A percentile compares a stretch with the other conserved stretches of the same genome.
phyloP scores from a whole-genome alignment of 352 stramenopile genomes.

The Thraustotheca clavata region DNA sequence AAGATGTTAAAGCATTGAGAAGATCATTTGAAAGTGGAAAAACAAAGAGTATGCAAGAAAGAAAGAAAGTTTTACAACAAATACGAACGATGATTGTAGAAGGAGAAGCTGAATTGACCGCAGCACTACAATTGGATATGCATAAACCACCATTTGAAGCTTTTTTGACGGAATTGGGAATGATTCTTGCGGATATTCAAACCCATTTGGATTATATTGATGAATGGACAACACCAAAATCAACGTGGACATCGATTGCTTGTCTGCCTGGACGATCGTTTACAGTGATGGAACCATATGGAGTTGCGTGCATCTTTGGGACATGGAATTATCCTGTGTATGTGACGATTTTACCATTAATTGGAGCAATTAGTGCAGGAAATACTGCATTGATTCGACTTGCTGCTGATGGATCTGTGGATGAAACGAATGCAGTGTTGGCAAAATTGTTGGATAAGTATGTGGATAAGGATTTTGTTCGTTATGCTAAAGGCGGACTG shows the following conservation, averaged over 20 bases:
- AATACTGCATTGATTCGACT: slow-evolving; percentile 92
- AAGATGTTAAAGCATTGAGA: slow-evolving; percentile 41
- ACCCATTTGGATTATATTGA: slow-evolving; percentile 66
- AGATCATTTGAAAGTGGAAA: slow-evolving; percentile 37
- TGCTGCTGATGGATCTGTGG: slow-evolving; percentile 78
- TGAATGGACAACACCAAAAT: slow-evolving; percentile 48
- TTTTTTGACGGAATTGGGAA: slow-evolving; percentile 39
- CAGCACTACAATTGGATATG: slow-evolving; percentile 55
- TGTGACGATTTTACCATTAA: slow-evolving; percentile 64
- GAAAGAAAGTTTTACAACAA: slow-evolving; percentile 37
- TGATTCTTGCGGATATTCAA: slow-evolving; percentile 60
- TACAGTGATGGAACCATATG: slow-evolving; percentile 58
- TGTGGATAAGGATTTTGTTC: slow-evolving; percentile 64
- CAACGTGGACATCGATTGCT: slow-evolving; percentile 38
- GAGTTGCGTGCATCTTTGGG: slow-evolving; percentile 83
- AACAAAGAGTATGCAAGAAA: slow-evolving; percentile 34
- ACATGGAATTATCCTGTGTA: slow-evolving; percentile 91
- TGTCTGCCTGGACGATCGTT: slow-evolving; percentile 55
- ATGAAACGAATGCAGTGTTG: slow-evolving; percentile 44
- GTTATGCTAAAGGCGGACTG: slow-evolving; percentile 76
- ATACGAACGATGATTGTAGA: slow-evolving; percentile 45
- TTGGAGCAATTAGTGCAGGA: slow-evolving; percentile 77
- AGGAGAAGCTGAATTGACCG: slow-evolving; percentile 34
- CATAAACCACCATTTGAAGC: slow-evolving; percentile 66
- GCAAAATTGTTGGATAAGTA: slow-evolving; percentile 60